These are phyloP conservation scores for Neurospora sp. DNA, from an alignment of 495 filamentous ascomycete genomes.

Conservation along the genomic window DNA sequence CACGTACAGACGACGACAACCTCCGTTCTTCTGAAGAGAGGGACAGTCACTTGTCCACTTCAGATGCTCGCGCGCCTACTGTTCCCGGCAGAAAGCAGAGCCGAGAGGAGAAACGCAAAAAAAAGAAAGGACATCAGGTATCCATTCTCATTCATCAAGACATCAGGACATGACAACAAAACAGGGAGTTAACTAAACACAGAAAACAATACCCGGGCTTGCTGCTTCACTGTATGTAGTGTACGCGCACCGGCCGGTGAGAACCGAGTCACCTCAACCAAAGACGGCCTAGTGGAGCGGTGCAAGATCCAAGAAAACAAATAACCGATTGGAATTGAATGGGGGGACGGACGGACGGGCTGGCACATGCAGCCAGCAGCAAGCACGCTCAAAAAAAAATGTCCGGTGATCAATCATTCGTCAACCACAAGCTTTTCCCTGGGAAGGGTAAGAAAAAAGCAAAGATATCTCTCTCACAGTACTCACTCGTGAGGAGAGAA, in stretches of 20 bases:
- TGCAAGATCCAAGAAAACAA: not conserved
- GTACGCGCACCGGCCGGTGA: not conserved
- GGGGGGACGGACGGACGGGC: not conserved
- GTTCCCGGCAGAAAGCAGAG: not conserved
- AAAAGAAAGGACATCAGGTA: not conserved
- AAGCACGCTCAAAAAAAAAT: not conserved
- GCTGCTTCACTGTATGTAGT: not conserved
- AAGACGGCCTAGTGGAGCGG: not conserved
- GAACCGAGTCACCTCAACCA: not conserved
- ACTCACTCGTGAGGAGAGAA: not conserved
- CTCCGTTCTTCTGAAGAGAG: not conserved
- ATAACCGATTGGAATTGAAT: not conserved
- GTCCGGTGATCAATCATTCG: not conserved
- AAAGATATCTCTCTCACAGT: not conserved
- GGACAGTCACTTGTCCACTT: not conserved
- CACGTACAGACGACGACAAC: not conserved
- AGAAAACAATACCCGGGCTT: not conserved
- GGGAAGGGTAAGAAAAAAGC: not conserved
- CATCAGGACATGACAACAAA: not conserved
- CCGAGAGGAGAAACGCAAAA: not conserved
- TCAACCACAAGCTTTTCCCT: not conserved
- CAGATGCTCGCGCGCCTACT: not conserved
- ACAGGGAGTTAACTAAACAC: not conserved
- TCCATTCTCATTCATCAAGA: not conserved
- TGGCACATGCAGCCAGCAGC: not conserved